A percentile compares a stretch with the other conserved stretches of the same genome.
Evolutionary conservation across 805 yeast genomes (phyloP).

Genomic region (Yamadazyma laniorum): DNA sequence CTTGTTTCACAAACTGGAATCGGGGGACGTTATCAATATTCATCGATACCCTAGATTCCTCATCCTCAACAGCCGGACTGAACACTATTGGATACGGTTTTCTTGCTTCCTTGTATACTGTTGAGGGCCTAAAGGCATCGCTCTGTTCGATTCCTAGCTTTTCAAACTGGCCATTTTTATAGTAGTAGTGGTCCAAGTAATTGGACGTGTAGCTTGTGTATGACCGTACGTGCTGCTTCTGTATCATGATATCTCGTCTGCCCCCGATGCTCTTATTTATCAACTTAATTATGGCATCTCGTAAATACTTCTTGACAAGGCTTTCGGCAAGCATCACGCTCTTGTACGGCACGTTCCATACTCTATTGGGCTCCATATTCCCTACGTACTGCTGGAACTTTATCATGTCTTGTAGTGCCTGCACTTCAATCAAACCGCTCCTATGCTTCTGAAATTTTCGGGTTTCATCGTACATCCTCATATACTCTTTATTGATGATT

Average conservation of each 20-base stretch:
- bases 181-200: conserved; percentile 1
- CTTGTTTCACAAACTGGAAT: conserved; percentile 8
- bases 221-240: neutral
- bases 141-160: conserved; percentile 1
- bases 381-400: conserved; percentile 2
- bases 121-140: conserved; percentile 1
- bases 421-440: conserved; percentile 1
- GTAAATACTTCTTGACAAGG: neutral
- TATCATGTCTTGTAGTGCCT: neutral
- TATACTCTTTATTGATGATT: conserved; percentile 21
- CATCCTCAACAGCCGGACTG: neutral
- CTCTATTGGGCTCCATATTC: neutral
- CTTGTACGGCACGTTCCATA: conserved; percentile 1
- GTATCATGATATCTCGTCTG: neutral
- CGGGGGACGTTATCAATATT: conserved; percentile 9
- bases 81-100: neutral
- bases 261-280: neutral
- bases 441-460: conserved; percentile 8
- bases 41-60: neutral
- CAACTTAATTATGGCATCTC: neutral
- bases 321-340: neutral
- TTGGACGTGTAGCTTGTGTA: neutral
- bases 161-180: conserved; percentile 3
- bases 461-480: conserved; percentile 15
- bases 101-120: neutral